Conservation (phyloP, 2,329 filamentous ascomycete species). For the Alternaria sp. region DNA sequence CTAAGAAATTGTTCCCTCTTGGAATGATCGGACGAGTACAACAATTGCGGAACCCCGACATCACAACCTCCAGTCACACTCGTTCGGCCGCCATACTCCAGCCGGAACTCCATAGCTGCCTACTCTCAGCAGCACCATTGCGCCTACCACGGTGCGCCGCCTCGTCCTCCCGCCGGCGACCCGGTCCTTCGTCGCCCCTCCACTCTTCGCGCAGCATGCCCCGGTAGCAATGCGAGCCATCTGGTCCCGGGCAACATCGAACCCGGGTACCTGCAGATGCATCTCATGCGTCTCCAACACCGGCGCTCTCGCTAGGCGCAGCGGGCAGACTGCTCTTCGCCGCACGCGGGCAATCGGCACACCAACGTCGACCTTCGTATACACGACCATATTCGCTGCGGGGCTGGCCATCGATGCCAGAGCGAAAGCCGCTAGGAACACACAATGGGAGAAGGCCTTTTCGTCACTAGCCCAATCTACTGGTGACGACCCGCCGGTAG, state of each 20-base stretch:
- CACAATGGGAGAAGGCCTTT: conserved; percentile 68
- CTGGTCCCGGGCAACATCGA: conserved; percentile 71
- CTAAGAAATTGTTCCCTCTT: conserved; percentile 9
- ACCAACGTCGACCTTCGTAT: conserved; percentile 67
- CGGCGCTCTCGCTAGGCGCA: conserved; percentile 58
- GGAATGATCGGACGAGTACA: background rate
- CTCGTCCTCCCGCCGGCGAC: conserved; percentile 19
- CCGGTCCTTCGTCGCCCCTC: conserved; percentile 26
- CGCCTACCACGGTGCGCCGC: conserved; percentile 19
- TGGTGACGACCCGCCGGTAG: background rate
- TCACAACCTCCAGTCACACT: background rate
- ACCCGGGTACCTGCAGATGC: conserved; percentile 67
- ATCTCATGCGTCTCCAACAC: conserved; percentile 63
- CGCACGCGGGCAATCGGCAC: conserved; percentile 61
- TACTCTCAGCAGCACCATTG: conserved; percentile 4
- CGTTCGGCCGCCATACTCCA: background rate
- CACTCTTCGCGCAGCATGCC: conserved; percentile 37
- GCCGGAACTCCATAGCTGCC: background rate
- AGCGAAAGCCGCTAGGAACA: conserved; percentile 61
- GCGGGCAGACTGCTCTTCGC: conserved; percentile 58
- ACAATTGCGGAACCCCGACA: background rate
- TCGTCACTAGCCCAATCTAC: conserved; percentile 38
- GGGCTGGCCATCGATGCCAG: conserved; percentile 68
- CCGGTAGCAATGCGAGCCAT: conserved; percentile 67
- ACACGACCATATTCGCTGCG: conserved; percentile 71